These are phyloP conservation scores for Eucalyptus coolabah DNA, from an alignment of 345 rosid species.

Conservation along the genomic window DNA sequence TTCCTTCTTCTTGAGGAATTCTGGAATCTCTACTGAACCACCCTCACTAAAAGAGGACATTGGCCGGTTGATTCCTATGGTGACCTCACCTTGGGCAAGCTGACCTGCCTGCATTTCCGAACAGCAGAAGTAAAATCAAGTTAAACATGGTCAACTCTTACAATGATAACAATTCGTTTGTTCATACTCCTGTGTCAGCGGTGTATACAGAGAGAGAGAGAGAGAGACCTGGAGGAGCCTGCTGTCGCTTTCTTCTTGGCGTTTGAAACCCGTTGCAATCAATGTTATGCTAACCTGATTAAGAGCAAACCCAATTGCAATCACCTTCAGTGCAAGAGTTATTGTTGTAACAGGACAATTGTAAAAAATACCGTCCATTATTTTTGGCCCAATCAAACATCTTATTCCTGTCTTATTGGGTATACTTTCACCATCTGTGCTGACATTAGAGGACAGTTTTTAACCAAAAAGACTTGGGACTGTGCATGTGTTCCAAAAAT, in stretches of 20 bases:
- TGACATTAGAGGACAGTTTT: not conserved
- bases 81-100: conserved; percentile 35
- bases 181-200: conserved; percentile 15
- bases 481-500: not conserved
- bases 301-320: not conserved
- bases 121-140: not conserved
- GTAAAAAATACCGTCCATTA: not conserved
- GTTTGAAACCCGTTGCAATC: conserved; percentile 90
- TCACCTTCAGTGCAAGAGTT: not conserved
- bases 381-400: not conserved
- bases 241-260: conserved; percentile 73
- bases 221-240: conserved; percentile 50
- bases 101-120: conserved; percentile 37
- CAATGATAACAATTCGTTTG: not conserved
- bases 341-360: not conserved
- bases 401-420: not conserved
- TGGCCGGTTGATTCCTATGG: conserved; percentile 43
- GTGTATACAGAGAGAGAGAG: not conserved
- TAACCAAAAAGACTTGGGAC: not conserved
- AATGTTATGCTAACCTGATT: conserved; percentile 80
- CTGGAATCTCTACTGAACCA: conserved; percentile 78
- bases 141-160: not conserved
- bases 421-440: not conserved
- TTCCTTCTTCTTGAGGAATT: conserved; percentile 90
- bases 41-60: conserved; percentile 59